phyloP scores from a whole-genome alignment of 192 early-diverging fungal genomes.

The Geranomyces variabilis region DNA sequence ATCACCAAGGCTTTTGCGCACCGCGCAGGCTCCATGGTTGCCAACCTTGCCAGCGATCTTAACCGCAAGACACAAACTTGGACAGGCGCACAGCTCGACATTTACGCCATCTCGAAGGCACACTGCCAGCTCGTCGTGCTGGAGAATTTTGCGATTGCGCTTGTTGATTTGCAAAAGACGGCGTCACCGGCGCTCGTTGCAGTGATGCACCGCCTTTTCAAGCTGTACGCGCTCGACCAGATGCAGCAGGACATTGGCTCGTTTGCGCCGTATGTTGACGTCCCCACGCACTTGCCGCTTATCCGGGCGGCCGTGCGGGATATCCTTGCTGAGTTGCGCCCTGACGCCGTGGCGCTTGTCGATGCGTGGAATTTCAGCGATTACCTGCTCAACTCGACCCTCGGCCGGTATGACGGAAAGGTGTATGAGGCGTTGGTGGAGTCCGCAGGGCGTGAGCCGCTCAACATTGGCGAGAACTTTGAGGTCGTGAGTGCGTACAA shows the following conservation, averaged over 20 bases:
- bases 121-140: slow-evolving; percentile 79
- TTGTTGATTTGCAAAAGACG: slow-evolving; percentile 41
- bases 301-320: slow-evolving; percentile 48
- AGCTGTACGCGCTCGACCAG: slow-evolving; percentile 16
- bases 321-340: slow-evolving; percentile 67
- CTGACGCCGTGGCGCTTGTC: slow-evolving; percentile 77
- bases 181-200: slow-evolving; percentile 7
- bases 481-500: slow-evolving; percentile 62
- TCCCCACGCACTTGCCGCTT: slow-evolving; percentile 11
- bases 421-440: slow-evolving; percentile 78
- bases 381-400: slow-evolving; percentile 73
- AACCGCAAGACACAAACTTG: slow-evolving; percentile 63
- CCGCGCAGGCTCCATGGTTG: slow-evolving; percentile 70
- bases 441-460: slow-evolving; percentile 75
- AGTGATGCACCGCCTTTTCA: slow-evolving; percentile 12
- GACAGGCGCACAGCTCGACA: slow-evolving; percentile 78
- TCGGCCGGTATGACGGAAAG: slow-evolving; percentile 76
- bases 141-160: slow-evolving; percentile 69
- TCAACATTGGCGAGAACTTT: slow-evolving; percentile 63
- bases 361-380: slow-evolving; percentile 81
- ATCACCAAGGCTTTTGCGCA: slow-evolving; percentile 75
- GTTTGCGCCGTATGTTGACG: slow-evolving; percentile 29
- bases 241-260: slow-evolving; percentile 18
- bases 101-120: slow-evolving; percentile 72
- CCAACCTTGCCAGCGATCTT: slow-evolving; percentile 65